Evolutionary conservation across 2,329 filamentous ascomycete species (phyloP).

Genomic region (Beauveria australis): DNA sequence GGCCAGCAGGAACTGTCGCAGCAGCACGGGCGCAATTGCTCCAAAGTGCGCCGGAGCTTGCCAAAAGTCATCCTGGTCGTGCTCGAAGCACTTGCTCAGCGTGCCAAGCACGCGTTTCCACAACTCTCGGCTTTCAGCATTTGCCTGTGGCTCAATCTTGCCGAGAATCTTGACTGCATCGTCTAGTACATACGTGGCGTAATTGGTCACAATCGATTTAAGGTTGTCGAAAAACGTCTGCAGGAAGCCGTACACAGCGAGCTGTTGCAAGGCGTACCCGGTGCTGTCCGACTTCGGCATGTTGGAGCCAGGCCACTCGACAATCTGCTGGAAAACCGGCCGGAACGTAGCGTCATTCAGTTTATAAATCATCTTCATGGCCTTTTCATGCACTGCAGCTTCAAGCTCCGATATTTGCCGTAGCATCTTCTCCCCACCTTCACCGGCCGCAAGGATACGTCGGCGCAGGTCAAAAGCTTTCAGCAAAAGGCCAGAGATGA

Average conservation of each 20-base stretch:
- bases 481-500: conserved; percentile 59
- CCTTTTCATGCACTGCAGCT: conserved; percentile 55
- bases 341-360: conserved; percentile 90
- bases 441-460: conserved; percentile 39
- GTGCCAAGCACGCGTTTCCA: conserved; percentile 64
- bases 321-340: conserved; percentile 78
- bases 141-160: conserved; percentile 33
- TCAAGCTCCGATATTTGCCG: conserved; percentile 54
- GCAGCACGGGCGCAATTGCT: conserved; percentile 60
- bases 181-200: conserved; percentile 77
- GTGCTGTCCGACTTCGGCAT: conserved; percentile 53
- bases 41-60: conserved; percentile 82
- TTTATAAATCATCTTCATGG: conserved; percentile 90
- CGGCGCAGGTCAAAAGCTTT: conserved; percentile 58
- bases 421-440: conserved; percentile 33
- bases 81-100: conserved; percentile 67
- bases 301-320: conserved; percentile 66
- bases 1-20: conserved; percentile 54
- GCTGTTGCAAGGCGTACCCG: conserved; percentile 55
- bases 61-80: conserved; percentile 96
- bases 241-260: conserved; percentile 76
- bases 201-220: conserved; percentile 90
- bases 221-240: conserved; percentile 73
- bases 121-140: conserved; percentile 47
- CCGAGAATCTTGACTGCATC: conserved; percentile 58